phyloP scores from a whole-genome alignment of 1,284 basidiomycete genomes.

The Cryptococcus hybrid region DNA sequence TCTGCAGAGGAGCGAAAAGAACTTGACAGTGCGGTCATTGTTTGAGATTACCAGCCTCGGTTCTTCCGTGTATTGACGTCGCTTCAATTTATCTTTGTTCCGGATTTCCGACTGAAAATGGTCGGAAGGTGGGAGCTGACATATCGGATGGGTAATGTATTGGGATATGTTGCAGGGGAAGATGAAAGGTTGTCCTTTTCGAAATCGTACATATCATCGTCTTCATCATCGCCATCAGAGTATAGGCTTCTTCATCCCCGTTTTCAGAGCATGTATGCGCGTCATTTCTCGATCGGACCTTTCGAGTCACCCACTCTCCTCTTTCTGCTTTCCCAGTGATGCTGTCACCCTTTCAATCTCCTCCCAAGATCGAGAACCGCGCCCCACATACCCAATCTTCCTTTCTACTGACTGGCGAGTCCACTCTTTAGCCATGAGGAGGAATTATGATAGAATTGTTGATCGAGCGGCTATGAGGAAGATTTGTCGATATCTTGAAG shows the following conservation, averaged over 20 bases:
- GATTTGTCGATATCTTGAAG: conserved; percentile 27
- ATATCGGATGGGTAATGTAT: conserved; percentile 36
- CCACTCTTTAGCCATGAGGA: conserved; percentile 35
- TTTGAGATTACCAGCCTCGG: conserved; percentile 47
- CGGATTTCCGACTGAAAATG: not conserved
- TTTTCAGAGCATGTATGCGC: conserved; percentile 2
- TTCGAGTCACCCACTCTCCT: conserved; percentile 12
- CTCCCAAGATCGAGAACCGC: conserved; percentile 13
- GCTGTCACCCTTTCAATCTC: conserved; percentile 6
- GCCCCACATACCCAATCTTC: conserved; percentile 19
- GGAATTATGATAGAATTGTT: conserved; percentile 49
- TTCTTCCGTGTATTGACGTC: conserved; percentile 23
- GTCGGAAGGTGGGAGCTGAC: conserved; percentile 24
- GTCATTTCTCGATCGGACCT: not conserved
- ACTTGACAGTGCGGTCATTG: conserved; percentile 49
- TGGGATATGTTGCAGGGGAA: conserved; percentile 44
- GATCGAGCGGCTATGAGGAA: conserved; percentile 37
- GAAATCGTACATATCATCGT: conserved; percentile 11
- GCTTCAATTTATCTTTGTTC: not conserved
- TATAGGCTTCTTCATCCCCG: conserved; percentile 6
- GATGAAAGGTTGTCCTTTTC: conserved; percentile 7
- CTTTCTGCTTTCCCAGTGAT: conserved; percentile 5
- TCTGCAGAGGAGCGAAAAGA: conserved; percentile 34
- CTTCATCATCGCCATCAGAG: conserved; percentile 10
- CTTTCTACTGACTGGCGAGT: conserved; percentile 10